Base-by-base conservation (phyloP, 306 rosid genomes). In the Canavalia ensiformis region DNA sequence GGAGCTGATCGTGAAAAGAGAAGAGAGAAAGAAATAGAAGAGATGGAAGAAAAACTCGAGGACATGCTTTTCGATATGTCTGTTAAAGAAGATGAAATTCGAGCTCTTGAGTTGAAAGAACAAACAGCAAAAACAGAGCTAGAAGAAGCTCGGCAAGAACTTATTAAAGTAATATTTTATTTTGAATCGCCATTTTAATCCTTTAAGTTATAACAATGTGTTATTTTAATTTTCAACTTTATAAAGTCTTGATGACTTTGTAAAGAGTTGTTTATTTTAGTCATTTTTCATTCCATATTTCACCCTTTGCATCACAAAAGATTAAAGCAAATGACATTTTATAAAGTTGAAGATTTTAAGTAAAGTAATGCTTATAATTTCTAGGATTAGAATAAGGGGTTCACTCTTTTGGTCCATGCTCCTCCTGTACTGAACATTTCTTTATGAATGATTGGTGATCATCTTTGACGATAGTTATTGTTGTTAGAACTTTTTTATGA, bases 71-170 rank as follows among this genome's bases (percentile, higher is more conserved):
- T 54, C 1, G 39, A 72, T 3, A 0, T 54, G 77, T 37, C 64
- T 2, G 49, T 54, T 1, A 54, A 54, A 37, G 50, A 54, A 7
- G 50, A 52, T 72, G 7, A 33, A 4, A 34, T 8, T 35, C 64
- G 1, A 52, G 49, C 30, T 72, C 47, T 71, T 34, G 5, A 1
- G 77, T 18, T 13, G 9, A 72, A 54, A 72, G 37, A 72, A 72
- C 25, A 72, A 72, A 0, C 0, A n/a, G 51, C 25, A n/a, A 25
- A 72, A 7, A 54, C 5, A 59, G 50, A 72, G 6, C 37, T 72
- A 35, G 77, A 72, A 52, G 64, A 72, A 34, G 65, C 64, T 35
- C 64, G 51, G 18, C 64, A 72, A 35, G 64, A 72, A 54, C 2
- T 72, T 8, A 33, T 72, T 4, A 30, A 7, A 35, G 77, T 72